A percentile compares a stretch with the other conserved stretches of the same genome.
Evolutionary conservation across 257 asterid genomes (phyloP).

Genomic region (Solanum lycopersicoides): DNA sequence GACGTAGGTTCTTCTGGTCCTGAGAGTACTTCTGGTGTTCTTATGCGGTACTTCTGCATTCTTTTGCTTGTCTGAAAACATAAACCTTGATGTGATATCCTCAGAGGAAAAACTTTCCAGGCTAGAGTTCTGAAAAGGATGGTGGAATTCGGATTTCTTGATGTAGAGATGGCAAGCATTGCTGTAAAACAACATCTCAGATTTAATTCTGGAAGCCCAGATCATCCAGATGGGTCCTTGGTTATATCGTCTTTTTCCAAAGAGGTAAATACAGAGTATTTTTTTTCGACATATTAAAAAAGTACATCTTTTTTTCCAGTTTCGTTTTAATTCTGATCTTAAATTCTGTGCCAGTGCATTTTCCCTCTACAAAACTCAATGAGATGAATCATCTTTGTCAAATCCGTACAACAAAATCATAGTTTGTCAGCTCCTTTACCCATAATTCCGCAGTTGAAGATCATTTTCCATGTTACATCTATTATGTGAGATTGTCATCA

Average conservation of each 20-base stretch:
- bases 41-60: background rate
- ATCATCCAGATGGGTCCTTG: background rate
- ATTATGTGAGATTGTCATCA: background rate
- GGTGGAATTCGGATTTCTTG: constrained; percentile 20
- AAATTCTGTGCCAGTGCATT: background rate
- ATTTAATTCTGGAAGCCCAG: constrained; percentile 5
- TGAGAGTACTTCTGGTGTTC: background rate
- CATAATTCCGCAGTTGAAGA: background rate
- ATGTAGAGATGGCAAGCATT: constrained; percentile 11
- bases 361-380: background rate
- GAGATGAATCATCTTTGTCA: background rate
- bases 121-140: constrained; percentile 30
- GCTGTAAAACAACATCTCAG: constrained; percentile 2
- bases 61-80: background rate
- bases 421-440: background rate
- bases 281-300: background rate
- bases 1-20: background rate
- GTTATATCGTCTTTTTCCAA: background rate
- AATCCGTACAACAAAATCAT: background rate
- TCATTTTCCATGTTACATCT: background rate
- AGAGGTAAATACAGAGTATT: constrained; percentile 2
- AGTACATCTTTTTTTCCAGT: background rate
- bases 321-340: background rate
- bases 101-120: constrained; percentile 26
- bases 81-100: background rate